Conservation (phyloP, 139 green algal species). For the Ulvella scutata region DNA sequence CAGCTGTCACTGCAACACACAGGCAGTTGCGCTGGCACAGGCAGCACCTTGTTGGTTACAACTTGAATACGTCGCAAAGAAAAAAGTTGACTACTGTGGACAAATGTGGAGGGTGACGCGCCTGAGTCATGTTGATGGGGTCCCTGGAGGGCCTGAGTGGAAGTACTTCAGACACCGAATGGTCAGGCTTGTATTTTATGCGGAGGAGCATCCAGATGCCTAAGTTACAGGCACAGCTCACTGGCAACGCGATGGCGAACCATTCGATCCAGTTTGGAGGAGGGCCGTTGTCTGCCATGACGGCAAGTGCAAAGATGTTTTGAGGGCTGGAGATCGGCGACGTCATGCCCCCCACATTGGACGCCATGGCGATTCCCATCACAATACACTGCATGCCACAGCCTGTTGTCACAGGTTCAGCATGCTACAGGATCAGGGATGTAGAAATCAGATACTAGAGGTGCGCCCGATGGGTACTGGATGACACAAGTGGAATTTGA, state of each 20-base stretch:
- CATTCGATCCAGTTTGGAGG: constrained; percentile 49
- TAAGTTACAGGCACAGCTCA: constrained; percentile 27
- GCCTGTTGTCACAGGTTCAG: background rate
- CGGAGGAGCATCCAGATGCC: constrained; percentile 37
- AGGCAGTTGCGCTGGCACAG: no score
- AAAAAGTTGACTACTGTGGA: no score
- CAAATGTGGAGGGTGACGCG: background rate
- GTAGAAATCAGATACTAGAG: no score
- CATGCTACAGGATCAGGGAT: background rate
- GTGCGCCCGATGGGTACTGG: no score
- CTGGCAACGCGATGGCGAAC: constrained; percentile 51
- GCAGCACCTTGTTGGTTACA: no score
- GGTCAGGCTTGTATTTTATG: constrained; percentile 23
- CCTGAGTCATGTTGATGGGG: constrained; percentile 34
- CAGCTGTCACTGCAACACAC: no score
- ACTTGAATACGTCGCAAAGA: no score
- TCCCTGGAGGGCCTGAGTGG: constrained; percentile 39
- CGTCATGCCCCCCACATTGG: constrained; percentile 58
- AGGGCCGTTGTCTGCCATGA: constrained; percentile 32
- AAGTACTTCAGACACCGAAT: constrained; percentile 25
- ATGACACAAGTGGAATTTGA: no score
- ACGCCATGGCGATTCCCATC: constrained; percentile 56
- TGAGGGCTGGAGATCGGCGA: constrained; percentile 40
- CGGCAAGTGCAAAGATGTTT: constrained; percentile 68
- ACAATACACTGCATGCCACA: constrained; percentile 25